phyloP scores from a whole-genome alignment of 257 asterid species.

The Mentha longifolia region DNA sequence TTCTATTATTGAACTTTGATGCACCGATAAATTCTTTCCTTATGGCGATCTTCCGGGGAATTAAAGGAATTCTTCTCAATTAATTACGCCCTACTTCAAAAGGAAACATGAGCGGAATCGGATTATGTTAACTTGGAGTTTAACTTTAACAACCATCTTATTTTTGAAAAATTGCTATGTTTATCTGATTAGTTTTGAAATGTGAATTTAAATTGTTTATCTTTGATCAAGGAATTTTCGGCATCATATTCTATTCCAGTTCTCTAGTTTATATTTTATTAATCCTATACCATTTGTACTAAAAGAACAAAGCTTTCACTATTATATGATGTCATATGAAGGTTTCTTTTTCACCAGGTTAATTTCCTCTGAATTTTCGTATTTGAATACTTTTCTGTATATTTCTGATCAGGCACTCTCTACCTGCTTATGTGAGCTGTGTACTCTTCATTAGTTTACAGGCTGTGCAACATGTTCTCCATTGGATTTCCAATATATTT shows the following conservation, averaged over 20 bases:
- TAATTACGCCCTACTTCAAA: slow-evolving; percentile 4
- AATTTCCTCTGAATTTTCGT: neutral
- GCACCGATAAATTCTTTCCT: neutral
- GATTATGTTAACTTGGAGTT: neutral
- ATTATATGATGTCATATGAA: slow-evolving; percentile 18
- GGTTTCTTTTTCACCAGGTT: neutral
- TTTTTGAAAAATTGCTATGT: slow-evolving; percentile 3
- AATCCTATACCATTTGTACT: slow-evolving; percentile 8
- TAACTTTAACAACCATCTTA: neutral
- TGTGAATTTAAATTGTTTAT: neutral
- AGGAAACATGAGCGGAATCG: neutral
- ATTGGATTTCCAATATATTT: neutral
- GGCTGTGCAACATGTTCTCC: neutral
- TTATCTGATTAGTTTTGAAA: slow-evolving; percentile 15
- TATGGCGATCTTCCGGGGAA: slow-evolving; percentile 24
- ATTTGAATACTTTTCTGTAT: neutral
- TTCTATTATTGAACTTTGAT: slow-evolving; percentile 30
- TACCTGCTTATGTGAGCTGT: slow-evolving; percentile 21
- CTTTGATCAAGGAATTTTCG: slow-evolving; percentile 11
- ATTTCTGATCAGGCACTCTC: neutral
- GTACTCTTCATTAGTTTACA: neutral
- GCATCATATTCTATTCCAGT: neutral
- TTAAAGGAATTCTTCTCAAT: slow-evolving; percentile 5
- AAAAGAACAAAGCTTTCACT: neutral
- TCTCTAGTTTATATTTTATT: slow-evolving; percentile 13